Evolutionary conservation across 305 asterid species (phyloP).

Genomic region (Stenogyne calaminthoides): DNA sequence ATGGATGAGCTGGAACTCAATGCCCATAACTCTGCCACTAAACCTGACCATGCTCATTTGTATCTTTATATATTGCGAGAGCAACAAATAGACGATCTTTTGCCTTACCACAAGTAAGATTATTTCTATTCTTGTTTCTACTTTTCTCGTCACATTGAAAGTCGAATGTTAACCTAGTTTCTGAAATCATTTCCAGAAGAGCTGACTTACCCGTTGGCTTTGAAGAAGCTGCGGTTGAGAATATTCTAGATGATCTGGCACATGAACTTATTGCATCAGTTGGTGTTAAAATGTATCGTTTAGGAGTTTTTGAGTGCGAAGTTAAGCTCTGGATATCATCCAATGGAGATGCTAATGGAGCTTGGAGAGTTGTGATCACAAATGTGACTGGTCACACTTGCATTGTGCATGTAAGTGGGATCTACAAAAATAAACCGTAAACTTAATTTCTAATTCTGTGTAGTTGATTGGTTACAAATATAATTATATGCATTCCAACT

Average conservation of each 20-base stretch:
- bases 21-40: conserved; percentile 79
- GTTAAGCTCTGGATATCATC: conserved; percentile 93
- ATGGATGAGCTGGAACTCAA: conserved; percentile 98
- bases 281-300: conserved; percentile 93
- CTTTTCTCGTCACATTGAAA: not conserved
- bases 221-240: conserved; percentile 73
- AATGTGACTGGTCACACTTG: conserved; percentile 97
- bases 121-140: conserved; percentile 8
- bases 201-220: conserved; percentile 47
- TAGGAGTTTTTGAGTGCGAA: conserved; percentile 96
- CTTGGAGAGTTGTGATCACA: conserved; percentile 91
- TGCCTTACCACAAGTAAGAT: conserved; percentile 81
- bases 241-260: conserved; percentile 68
- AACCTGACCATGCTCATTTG: conserved; percentile 96
- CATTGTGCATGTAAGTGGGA: conserved; percentile 80
- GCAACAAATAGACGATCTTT: conserved; percentile 85
- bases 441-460: not conserved
- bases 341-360: conserved; percentile 89
- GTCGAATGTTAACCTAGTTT: conserved; percentile 26
- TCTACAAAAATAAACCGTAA: not conserved
- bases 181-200: conserved; percentile 55
- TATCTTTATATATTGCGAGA: conserved; percentile 80
- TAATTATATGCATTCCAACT: conserved; percentile 29
- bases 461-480: conserved; percentile 15
- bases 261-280: conserved; percentile 68